A percentile compares a stretch with the other conserved stretches of the same genome.
Evolutionary conservation across 768 basidiomycete genomes (phyloP).

Genomic region (Lactarius hengduanensis): DNA sequence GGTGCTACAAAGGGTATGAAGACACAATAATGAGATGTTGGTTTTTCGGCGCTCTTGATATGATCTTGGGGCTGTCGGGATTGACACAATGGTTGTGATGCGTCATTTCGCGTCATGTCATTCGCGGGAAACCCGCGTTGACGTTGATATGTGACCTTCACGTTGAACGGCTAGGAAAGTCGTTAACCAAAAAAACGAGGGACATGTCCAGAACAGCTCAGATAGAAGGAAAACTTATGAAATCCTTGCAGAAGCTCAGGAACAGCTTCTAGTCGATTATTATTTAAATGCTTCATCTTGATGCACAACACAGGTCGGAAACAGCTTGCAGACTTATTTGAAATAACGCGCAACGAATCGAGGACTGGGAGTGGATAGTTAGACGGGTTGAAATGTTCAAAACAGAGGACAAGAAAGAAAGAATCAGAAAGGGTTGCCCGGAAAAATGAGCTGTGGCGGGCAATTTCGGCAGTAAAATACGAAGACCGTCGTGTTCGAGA

Average conservation of each 20-base stretch:
- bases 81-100: neutral
- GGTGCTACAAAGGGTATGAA: neutral
- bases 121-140: neutral
- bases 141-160: neutral
- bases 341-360: neutral
- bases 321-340: neutral
- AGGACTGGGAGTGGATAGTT: slow-evolving; percentile 1
- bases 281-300: slow-evolving; percentile 48
- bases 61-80: neutral
- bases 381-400: neutral
- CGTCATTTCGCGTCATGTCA: neutral
- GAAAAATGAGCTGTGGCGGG: slow-evolving; percentile 87
- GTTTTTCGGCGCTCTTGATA: neutral
- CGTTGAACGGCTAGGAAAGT: neutral
- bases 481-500: slow-evolving; percentile 90
- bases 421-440: slow-evolving; percentile 80
- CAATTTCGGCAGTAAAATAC: slow-evolving; percentile 82
- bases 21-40: neutral
- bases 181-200: neutral
- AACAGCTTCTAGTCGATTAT: slow-evolving; percentile 91
- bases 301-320: neutral
- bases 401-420: neutral
- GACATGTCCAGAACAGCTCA: slow-evolving; percentile 11
- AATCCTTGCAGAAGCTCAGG: slow-evolving; percentile 73
- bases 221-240: slow-evolving; percentile 33